Percentiles rank a stretch among this genome's conserved stretches.
Evolutionary conservation across 495 filamentous ascomycete genomes (phyloP).

Genomic region (Xylaria telfairii): DNA sequence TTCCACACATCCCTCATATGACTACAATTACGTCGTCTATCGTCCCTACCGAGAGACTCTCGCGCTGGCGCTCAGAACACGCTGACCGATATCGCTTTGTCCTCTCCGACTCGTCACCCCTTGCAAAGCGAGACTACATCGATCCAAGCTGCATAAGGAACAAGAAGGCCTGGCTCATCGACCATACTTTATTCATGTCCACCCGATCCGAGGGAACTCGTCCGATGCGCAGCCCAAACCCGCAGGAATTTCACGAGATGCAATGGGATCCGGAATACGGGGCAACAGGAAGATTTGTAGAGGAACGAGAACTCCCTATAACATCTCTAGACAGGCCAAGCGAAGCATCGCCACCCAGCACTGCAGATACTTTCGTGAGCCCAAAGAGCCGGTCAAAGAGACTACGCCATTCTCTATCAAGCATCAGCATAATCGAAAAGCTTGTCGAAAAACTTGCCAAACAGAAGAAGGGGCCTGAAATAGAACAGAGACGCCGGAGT

Average conservation of each 20-base stretch:
- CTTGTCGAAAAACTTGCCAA: conserved; percentile 22
- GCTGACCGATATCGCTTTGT: conserved; percentile 38
- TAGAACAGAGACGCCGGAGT: conserved; percentile 33
- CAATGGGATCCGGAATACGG: conserved; percentile 39
- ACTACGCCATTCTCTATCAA: conserved; percentile 29
- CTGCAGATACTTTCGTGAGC: conserved; percentile 27
- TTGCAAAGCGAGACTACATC: conserved; percentile 24
- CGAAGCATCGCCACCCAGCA: conserved; percentile 26
- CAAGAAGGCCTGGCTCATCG: conserved; percentile 42
- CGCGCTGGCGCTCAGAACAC: conserved; percentile 37
- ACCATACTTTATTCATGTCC: conserved; percentile 41
- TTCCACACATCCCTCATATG: conserved; percentile 45
- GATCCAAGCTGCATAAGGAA: conserved; percentile 39
- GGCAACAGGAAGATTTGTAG: conserved; percentile 31
- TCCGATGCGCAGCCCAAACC: conserved; percentile 37
- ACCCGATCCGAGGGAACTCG: conserved; percentile 36
- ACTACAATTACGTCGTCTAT: conserved; percentile 42
- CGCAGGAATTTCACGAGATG: conserved; percentile 40
- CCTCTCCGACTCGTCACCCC: conserved; percentile 37
- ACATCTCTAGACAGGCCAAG: conserved; percentile 29
- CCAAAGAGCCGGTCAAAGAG: conserved; percentile 22
- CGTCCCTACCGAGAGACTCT: conserved; percentile 36
- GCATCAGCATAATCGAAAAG: conserved; percentile 28
- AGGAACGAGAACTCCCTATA: conserved; percentile 35
- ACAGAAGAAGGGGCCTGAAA: conserved; percentile 22